These are phyloP conservation scores for Neopestalotiopsis sp. DNA, from an alignment of 2,329 filamentous ascomycete genomes.

Conservation along the genomic window DNA sequence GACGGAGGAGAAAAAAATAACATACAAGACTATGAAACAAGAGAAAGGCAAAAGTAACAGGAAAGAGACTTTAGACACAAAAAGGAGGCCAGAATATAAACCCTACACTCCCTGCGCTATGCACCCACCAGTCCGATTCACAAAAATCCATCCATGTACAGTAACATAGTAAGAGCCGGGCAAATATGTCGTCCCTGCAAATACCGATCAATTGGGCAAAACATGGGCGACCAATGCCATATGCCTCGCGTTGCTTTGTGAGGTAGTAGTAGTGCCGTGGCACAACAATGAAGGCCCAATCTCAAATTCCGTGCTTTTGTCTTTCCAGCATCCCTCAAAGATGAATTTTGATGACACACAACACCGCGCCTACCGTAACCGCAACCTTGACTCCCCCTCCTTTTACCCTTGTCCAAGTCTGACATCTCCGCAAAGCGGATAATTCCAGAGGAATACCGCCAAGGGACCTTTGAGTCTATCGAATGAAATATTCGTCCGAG, in stretches of 20 bases:
- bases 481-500: slow-evolving; percentile 44
- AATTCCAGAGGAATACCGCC: slow-evolving; percentile 49
- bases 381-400: slow-evolving; percentile 38
- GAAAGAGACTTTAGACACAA: slow-evolving; percentile 28
- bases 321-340: slow-evolving; percentile 47
- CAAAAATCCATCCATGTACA: slow-evolving; percentile 33
- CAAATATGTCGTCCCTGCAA: slow-evolving; percentile 31
- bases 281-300: slow-evolving; percentile 15
- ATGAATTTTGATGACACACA: slow-evolving; percentile 35
- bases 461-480: slow-evolving; percentile 45
- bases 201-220: neutral
- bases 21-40: slow-evolving; percentile 30
- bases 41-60: slow-evolving; percentile 28
- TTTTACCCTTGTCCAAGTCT: slow-evolving; percentile 48
- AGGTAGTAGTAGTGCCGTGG: slow-evolving; percentile 10
- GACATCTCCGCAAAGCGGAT: slow-evolving; percentile 44
- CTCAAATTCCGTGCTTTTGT: slow-evolving; percentile 38
- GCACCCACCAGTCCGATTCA: slow-evolving; percentile 39
- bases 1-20: slow-evolving; percentile 18
- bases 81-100: slow-evolving; percentile 40
- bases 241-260: slow-evolving; percentile 4
- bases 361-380: slow-evolving; percentile 36
- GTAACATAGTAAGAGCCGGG: slow-evolving; percentile 34
- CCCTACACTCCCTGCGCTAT: slow-evolving; percentile 43
- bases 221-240: neutral